A percentile compares a stretch with the other conserved stretches of the same genome.
Conservation (phyloP, 2,329 filamentous ascomycete genomes). For the Diaporthe eres region DNA sequence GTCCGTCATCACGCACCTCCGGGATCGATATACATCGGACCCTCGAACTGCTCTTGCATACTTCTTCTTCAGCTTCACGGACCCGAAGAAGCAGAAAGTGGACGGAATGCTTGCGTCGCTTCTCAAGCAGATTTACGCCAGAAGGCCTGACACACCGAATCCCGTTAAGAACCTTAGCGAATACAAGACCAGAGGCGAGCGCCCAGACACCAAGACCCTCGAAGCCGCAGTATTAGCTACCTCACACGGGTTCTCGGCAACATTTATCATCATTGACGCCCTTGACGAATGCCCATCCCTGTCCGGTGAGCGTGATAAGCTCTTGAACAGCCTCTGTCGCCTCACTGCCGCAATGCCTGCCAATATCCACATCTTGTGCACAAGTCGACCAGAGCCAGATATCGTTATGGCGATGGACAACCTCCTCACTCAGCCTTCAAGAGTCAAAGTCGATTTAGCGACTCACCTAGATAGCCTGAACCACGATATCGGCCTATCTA, state of each 20-base stretch:
- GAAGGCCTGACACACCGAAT: background rate
- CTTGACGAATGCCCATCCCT: background rate
- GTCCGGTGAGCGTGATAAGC: background rate
- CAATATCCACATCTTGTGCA: background rate
- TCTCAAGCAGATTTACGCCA: conserved; percentile 33
- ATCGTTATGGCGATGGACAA: too few relatives aligned
- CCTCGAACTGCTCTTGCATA: conserved; percentile 40
- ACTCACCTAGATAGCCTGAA: too few relatives aligned
- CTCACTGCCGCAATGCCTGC: background rate
- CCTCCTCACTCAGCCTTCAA: too few relatives aligned
- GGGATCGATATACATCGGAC: background rate
- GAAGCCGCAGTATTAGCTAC: background rate
- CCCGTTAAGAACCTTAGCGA: background rate
- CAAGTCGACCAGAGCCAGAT: background rate
- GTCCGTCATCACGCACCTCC: conserved; percentile 4
- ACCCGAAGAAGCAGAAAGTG: conserved; percentile 41
- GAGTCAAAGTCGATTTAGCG: too few relatives aligned
- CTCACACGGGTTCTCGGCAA: background rate
- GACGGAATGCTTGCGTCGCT: conserved; percentile 44
- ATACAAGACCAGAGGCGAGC: background rate
- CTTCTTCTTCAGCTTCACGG: conserved; percentile 46
- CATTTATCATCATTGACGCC: background rate
- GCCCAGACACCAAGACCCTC: conserved; percentile 4
- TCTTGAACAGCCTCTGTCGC: background rate
- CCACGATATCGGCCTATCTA: too few relatives aligned